These are phyloP conservation scores for Diaporthe caulivora DNA, from an alignment of 2,329 filamentous ascomycete species.

Conservation along the genomic window DNA sequence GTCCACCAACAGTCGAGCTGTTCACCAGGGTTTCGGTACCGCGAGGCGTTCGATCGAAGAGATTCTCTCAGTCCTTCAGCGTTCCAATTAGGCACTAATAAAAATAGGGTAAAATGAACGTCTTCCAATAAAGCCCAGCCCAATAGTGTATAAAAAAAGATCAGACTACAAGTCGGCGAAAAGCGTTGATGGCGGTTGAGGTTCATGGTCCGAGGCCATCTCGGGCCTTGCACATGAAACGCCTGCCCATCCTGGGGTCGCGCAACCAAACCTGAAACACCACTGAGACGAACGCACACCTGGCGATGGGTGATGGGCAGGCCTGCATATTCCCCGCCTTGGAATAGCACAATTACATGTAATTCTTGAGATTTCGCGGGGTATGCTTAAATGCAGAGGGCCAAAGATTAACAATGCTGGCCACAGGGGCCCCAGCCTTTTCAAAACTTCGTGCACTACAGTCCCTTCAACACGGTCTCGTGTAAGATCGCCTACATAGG, in stretches of 20 bases:
- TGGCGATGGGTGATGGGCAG: neutral
- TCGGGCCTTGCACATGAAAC: conserved; percentile 26
- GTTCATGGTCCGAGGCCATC: conserved; percentile 28
- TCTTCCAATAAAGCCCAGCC: conserved; percentile 17
- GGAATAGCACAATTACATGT: neutral
- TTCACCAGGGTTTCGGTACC: neutral
- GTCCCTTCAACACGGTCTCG: neutral
- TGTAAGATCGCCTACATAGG: neutral
- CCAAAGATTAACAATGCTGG: neutral
- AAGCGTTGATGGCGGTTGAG: neutral
- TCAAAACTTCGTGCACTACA: neutral
- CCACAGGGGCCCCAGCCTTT: neutral
- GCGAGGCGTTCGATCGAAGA: neutral
- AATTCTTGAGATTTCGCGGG: conserved; percentile 1
- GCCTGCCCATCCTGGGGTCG: conserved; percentile 13
- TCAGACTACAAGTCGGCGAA: neutral
- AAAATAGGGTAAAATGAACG: neutral
- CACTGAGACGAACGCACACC: conserved; percentile 43
- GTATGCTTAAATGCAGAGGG: conserved; percentile 1
- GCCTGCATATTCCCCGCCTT: conserved; percentile 12
- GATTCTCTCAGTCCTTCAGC: neutral
- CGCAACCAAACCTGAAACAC: conserved; percentile 42
- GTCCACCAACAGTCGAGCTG: neutral
- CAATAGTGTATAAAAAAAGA: neutral
- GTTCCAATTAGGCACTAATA: conserved; percentile 2